A percentile compares a stretch with the other conserved stretches of the same genome.
phyloP scores from a whole-genome alignment of 768 basidiomycete species.

The Sistotremastrum niveocremeum region DNA sequence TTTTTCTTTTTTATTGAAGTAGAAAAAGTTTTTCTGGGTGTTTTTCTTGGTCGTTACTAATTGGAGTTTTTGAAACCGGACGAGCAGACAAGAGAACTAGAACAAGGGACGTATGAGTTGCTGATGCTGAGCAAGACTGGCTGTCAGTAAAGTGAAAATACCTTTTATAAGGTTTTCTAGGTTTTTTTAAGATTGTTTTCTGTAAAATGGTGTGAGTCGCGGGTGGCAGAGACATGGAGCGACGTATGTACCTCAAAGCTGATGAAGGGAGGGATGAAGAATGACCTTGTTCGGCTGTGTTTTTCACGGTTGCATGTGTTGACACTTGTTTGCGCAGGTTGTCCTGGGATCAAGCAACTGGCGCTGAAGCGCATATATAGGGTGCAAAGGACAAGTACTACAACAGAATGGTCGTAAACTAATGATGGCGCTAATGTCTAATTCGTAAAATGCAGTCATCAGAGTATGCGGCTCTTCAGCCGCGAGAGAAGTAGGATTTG shows the following conservation, averaged over 20 bases:
- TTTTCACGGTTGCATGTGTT: too few relatives aligned
- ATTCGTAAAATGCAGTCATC: not conserved
- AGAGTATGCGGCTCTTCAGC: slow-evolving; percentile 26
- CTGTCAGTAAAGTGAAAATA: slow-evolving; percentile 24
- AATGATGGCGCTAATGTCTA: too few relatives aligned
- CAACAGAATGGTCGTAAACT: too few relatives aligned
- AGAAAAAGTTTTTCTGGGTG: slow-evolving; percentile 36
- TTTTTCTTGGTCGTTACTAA: slow-evolving; percentile 70
- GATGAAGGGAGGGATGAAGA: too few relatives aligned
- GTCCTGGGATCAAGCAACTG: too few relatives aligned
- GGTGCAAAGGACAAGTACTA: too few relatives aligned
- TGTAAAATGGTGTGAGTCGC: slow-evolving; percentile 37
- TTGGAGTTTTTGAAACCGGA: slow-evolving; percentile 69
- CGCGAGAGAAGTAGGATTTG: slow-evolving; percentile 78
- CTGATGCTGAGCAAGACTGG: slow-evolving; percentile 9
- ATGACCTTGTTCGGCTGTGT: too few relatives aligned
- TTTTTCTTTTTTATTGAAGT: slow-evolving; percentile 29
- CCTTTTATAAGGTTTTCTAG: slow-evolving; percentile 58
- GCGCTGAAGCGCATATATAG: too few relatives aligned
- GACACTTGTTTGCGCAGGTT: too few relatives aligned
- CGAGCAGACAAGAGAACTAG: slow-evolving; percentile 1
- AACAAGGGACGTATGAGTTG: slow-evolving; percentile 4
- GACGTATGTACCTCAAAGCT: too few relatives aligned
- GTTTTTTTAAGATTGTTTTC: slow-evolving; percentile 44
- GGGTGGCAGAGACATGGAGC: too few relatives aligned